Conservation (phyloP, 2,329 filamentous ascomycete species). For the Whalleya microplaca region DNA sequence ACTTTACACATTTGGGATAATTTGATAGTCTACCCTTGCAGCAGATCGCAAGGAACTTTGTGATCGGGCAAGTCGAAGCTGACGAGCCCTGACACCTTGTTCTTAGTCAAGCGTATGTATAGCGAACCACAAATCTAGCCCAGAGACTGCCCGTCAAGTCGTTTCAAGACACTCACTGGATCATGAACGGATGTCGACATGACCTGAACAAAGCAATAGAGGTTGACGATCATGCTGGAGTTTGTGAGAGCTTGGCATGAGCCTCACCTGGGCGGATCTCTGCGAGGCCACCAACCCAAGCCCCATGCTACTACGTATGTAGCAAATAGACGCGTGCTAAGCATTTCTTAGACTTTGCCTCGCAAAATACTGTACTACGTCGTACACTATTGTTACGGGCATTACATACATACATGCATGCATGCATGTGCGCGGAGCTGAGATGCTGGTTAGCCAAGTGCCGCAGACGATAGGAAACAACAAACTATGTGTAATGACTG, state of each 20-base stretch:
- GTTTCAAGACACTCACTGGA: constrained; percentile 21
- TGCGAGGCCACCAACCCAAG: not conserved
- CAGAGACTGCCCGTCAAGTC: constrained; percentile 7
- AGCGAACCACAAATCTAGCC: constrained; percentile 13
- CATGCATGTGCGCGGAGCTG: no score
- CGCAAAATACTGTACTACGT: no score
- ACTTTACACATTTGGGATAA: no score
- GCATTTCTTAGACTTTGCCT: not conserved
- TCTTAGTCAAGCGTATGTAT: constrained; percentile 14
- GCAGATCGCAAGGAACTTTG: not conserved
- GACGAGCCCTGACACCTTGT: constrained; percentile 16
- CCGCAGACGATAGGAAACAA: not conserved
- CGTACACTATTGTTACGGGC: not conserved
- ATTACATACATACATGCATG: not conserved
- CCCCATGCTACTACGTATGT: constrained; percentile 11
- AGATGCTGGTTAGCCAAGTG: not conserved
- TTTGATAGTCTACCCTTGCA: not conserved
- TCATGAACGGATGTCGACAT: constrained; percentile 7
- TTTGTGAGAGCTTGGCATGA: constrained; percentile 25
- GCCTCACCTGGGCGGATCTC: constrained; percentile 17
- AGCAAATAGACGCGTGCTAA: not conserved
- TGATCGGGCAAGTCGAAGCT: constrained; percentile 23
- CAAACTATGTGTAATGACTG: not conserved
- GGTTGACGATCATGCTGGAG: constrained; percentile 20
- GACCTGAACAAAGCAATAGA: constrained; percentile 3